Percentiles rank a stretch among this genome's conserved stretches.
phyloP scores from a whole-genome alignment of 2,329 filamentous ascomycete genomes.

The Chaetomiaceae sp. region DNA sequence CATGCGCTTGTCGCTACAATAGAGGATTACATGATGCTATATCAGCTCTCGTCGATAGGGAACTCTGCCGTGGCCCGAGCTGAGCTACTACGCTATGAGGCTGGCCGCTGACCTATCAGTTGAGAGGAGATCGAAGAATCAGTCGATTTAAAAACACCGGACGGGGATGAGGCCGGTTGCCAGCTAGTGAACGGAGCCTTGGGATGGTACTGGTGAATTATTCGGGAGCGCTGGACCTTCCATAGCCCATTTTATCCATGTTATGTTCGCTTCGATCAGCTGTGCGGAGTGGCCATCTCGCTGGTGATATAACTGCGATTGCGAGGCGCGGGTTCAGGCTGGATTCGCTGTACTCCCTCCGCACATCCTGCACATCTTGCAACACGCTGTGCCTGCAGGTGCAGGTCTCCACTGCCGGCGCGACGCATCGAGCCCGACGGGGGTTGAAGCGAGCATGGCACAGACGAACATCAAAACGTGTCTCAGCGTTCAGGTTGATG shows the following conservation, averaged over 20 bases:
- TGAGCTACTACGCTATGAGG: background rate
- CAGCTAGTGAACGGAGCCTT: background rate
- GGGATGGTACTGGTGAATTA: background rate
- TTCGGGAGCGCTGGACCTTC: too few species aligned
- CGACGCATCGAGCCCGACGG: background rate
- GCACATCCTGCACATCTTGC: background rate
- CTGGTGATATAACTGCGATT: too few species aligned
- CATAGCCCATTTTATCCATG: too few species aligned
- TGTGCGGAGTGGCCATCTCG: too few species aligned
- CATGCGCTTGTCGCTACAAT: too few species aligned
- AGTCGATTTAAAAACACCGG: slow-evolving; percentile 14
- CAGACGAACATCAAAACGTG: background rate
- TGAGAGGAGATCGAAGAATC: background rate
- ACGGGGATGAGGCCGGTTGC: background rate
- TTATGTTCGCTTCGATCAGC: too few species aligned
- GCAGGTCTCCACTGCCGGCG: background rate
- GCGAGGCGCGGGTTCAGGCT: background rate
- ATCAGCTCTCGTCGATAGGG: background rate
- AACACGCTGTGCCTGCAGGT: background rate
- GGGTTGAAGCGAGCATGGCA: too few species aligned
- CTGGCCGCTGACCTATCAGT: background rate
- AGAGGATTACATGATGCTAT: background rate
- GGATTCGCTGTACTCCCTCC: too few species aligned
- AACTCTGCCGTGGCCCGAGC: background rate
- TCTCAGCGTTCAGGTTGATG: too few species aligned